Percentiles rank a stretch among this genome's conserved stretches.
phyloP scores from a whole-genome alignment of 2,329 filamentous ascomycete species.

The Rosellinia necatrix region DNA sequence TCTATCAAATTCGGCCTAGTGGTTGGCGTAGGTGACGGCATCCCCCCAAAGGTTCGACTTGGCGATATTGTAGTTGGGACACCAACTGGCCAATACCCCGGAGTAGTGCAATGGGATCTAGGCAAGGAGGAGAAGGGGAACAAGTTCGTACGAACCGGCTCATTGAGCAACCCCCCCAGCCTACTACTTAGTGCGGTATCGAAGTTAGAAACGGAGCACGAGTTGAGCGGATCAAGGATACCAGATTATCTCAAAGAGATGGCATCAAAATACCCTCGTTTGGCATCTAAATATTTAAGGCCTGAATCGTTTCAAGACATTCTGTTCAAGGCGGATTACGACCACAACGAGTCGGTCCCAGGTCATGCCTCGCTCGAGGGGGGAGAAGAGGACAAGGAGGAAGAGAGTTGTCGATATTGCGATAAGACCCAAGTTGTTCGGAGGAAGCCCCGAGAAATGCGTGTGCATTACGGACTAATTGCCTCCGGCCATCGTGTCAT shows the following conservation, averaged over 20 bases:
- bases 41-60: slow-evolving; percentile 29
- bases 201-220: slow-evolving; percentile 15
- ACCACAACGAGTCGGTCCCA: slow-evolving; percentile 5
- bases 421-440: slow-evolving; percentile 25
- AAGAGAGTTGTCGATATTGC: slow-evolving; percentile 24
- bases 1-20: slow-evolving; percentile 46
- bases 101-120: slow-evolving; percentile 35
- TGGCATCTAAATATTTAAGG: slow-evolving; percentile 26
- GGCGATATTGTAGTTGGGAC: slow-evolving; percentile 37
- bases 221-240: slow-evolving; percentile 26
- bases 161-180: slow-evolving; percentile 30
- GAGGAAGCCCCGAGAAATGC: slow-evolving; percentile 27
- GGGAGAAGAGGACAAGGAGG: slow-evolving; percentile 21
- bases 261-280: slow-evolving; percentile 20
- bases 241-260: slow-evolving; percentile 27
- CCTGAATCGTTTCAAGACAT: slow-evolving; percentile 28
- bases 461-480: slow-evolving; percentile 35
- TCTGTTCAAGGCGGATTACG: slow-evolving; percentile 20
- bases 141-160: slow-evolving; percentile 26
- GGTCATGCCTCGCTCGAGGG: background rate
- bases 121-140: slow-evolving; percentile 26
- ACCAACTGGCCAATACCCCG: slow-evolving; percentile 20
- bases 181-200: slow-evolving; percentile 27
- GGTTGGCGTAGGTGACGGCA: slow-evolving; percentile 47
- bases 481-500: slow-evolving; percentile 37